phyloP scores from a whole-genome alignment of 1,284 basidiomycete genomes.

The Ganoderma meredithae region DNA sequence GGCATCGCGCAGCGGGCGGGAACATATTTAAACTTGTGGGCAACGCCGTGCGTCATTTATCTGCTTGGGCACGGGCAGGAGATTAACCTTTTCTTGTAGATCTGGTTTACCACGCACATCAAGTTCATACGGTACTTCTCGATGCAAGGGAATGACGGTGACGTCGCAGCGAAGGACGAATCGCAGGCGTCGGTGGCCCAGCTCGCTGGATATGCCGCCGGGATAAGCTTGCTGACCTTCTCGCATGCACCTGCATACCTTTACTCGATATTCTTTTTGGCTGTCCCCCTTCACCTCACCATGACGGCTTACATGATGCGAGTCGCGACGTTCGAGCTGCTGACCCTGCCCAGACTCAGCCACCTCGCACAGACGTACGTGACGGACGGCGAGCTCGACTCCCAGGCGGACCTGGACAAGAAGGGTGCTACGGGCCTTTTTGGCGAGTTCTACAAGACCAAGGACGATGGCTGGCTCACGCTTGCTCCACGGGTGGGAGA shows the following conservation, averaged over 20 bases:
- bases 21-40: conserved; percentile 44
- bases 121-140: conserved; percentile 45
- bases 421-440: conserved; percentile 36
- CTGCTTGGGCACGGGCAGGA: conserved; percentile 3
- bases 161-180: conserved; percentile 44
- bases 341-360: conserved; percentile 40
- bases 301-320: conserved; percentile 41
- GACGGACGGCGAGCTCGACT: conserved; percentile 23
- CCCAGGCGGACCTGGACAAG: conserved; percentile 37
- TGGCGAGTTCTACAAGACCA: conserved; percentile 42
- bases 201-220: conserved; percentile 41
- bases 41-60: conserved; percentile 35
- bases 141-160: conserved; percentile 41
- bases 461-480: conserved; percentile 33
- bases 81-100: conserved; percentile 23
- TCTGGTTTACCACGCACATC: conserved; percentile 45
- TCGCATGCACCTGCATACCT: conserved; percentile 42
- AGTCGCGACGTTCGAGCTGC: conserved; percentile 41
- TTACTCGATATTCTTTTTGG: conserved; percentile 40
- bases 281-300: conserved; percentile 37
- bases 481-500: conserved; percentile 39
- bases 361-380: conserved; percentile 37
- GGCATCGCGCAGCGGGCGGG: conserved; percentile 36
- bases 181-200: conserved; percentile 43
- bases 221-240: conserved; percentile 40